Base-by-base conservation (phyloP, 305 asterid genomes). In the Euphrasia arctica region DNA sequence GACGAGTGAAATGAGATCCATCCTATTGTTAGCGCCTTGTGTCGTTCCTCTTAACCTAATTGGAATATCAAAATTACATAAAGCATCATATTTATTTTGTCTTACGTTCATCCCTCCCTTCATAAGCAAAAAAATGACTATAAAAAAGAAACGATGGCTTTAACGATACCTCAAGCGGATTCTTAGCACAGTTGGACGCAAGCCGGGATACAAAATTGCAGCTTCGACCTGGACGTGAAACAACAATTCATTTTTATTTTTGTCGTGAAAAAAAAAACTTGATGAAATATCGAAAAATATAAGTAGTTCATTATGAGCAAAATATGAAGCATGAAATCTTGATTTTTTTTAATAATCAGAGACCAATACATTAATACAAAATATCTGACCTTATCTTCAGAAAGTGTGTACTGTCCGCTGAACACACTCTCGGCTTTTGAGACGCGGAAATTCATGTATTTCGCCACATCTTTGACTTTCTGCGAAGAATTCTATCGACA, bases 201-300 rank as follows among this genome's bases (percentile, higher is more conserved):
- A 18, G 15, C 98, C 98, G 57, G 98, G 96, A 77, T 92, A 92
- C 75, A 92, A 60, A 69, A 85, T 70, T 9, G 98, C 98, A 80
- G 97, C 91, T 82, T 85, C 97, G 74, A 89, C 93, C 98, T 92
- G 78, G 69, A 68, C 71, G 56, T 22, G 49, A 58, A 69, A 59
- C 6, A 13, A 15, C 15, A 3, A 67, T 52, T 65, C 31, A 75
- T 70, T 29, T 62, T 50, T 60, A 18, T 32, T 8, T 66, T 55
- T 9, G 9, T 31, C 34, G 34, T 4, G 11, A 15, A 54, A 60
- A 52, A 12, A 10, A 13, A 27, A 22, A 54, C 14, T 8, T 25
- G 6, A 54, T 7, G 13, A 54, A 54, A 27, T 0, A 27, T 49
- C 34, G 0, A 4, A 2, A 9, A 22, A 8, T 13, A 54, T 54